A percentile compares a stretch with the other conserved stretches of the same genome.
Evolutionary conservation across 108 stramenopile species (phyloP).

Genomic region (Pseudonitzschia delicatissima): DNA sequence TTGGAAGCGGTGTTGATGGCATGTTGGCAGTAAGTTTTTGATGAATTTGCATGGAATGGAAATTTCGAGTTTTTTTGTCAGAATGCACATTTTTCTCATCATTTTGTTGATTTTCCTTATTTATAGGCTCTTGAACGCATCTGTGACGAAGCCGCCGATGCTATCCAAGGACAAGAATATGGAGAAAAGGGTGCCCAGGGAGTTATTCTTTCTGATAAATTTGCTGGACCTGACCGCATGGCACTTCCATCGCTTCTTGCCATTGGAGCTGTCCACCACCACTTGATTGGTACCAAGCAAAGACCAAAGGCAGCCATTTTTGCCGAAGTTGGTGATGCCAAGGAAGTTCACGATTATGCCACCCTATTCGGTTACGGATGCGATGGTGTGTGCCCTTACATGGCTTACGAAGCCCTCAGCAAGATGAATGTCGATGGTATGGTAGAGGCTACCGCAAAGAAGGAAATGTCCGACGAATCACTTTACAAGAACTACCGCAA

Average conservation of each 20-base stretch:
- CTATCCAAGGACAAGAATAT: conserved; percentile 74
- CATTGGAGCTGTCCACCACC: conserved; percentile 97
- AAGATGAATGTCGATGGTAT: conserved; percentile 93
- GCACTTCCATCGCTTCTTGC: conserved; percentile 92
- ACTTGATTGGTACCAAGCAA: conserved; percentile 91
- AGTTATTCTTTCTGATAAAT: conserved; percentile 86
- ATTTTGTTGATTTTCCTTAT: conserved; percentile 13
- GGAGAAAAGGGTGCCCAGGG: conserved; percentile 83
- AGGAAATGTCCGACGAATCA: conserved; percentile 80
- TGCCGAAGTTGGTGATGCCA: conserved; percentile 93
- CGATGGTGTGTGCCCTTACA: conserved; percentile 95
- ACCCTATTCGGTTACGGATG: conserved; percentile 93
- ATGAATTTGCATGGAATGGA: background rate
- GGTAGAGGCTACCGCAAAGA: conserved; percentile 84
- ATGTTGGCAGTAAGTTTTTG: conserved; percentile 78
- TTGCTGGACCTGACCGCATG: conserved; percentile 86
- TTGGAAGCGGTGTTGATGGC: conserved; percentile 85
- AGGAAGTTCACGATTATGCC: conserved; percentile 95
- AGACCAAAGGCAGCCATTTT: conserved; percentile 94
- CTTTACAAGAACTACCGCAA: conserved; percentile 92
- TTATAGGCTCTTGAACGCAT: conserved; percentile 86
- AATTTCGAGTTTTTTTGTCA: conserved; percentile 1
- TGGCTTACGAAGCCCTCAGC: conserved; percentile 95
- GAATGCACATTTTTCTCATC: conserved; percentile 7
- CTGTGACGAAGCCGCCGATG: conserved; percentile 89